Base-by-base conservation (phyloP, 192 early-diverging fungal species). In the Dissophora globulifera region DNA sequence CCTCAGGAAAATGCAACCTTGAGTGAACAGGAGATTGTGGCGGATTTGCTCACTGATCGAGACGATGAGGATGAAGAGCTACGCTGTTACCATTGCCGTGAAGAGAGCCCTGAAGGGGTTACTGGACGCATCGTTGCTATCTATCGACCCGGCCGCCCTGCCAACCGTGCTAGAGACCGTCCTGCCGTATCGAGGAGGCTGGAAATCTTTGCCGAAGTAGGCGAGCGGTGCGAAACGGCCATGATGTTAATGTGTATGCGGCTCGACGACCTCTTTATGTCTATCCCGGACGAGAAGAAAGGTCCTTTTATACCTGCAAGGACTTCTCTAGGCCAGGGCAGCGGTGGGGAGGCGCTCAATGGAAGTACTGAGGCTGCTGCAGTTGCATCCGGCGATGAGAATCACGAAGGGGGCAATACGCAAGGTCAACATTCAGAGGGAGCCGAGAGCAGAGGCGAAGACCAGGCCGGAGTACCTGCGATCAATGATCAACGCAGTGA, bases 241-340 rank as follows among this genome's bases (percentile, higher is more conserved):
- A 52, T 74, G 69, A 74, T 74, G 69, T 16, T 74, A 35, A 74
- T 74, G 69, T 74, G 69, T 13, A 27, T 33, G 12, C 53, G 69
- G n/a, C 54, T 74, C 0, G 69, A 74, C 20, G 69, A 74, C n/a
- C 33, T 74, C 29, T 74, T 74, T 45, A 58, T 74, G 69, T 51
- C 54, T 2, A 58, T 74, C 27, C 69, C 69, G 10, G 61, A 63
- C 13, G 42, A 63, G 7, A 74, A 64, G n/a, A 63, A 51, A 45
- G 62, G 49, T 2, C 47, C 62, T 8, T 58, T 72, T 50, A 49
- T 62, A 1, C 30, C 61, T 27, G 7, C 35, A 2, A 41, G 19
- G 19, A 4, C 42, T 13, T 6, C 27, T 31, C 10, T 56, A 27
- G 35, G 40, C 6, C 19, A 31, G 16, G 23, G 46, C 0, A 38